Base-by-base conservation (phyloP, 352 stramenopile species). In the Globisporangium nagaii region DNA sequence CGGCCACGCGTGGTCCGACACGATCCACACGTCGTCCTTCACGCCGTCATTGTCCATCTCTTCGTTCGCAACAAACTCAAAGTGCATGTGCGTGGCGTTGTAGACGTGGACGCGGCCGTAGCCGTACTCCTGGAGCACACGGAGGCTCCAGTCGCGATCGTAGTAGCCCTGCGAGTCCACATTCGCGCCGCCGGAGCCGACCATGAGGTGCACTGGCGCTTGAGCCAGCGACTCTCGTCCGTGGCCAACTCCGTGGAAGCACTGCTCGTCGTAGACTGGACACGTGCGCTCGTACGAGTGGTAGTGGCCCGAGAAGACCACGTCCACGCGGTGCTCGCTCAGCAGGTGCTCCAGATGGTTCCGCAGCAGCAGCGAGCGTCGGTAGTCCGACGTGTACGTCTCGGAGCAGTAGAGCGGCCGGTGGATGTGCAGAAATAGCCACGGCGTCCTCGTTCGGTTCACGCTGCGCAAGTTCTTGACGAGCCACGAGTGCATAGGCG, bases 281-380 rank as follows among this genome's bases (percentile, higher is more conserved):
- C 70, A 84, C 12, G 74, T 86, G 44, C 74, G 74, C 43, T 86
- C 77, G 51, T 88, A 88, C 44, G 70, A 73, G 52, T 86, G 77
- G 24, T 78, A 73, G 53, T 88, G 77, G 41, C 74, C 74, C 10
- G 72, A 53, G 36, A 84, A 86, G 17, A 88, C 75, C 11, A 80
- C 53, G 51, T 88, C 75, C 12, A 88, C 72, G 35, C 69, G 65
- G 25, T 83, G 77, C 41, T 74, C 59, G 2, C 60, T 60, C n/a
- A 84, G 51, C 40, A 83, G 55, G 20, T 70, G 62, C 42, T 87
- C 74, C 6, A 85, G 55, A 15, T 74, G 53, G 24, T 74, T 58
- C 31, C 73, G 74, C 37, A 87, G 46, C 28, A 76, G 11, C 30
- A 74, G 28, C 1, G 69, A 78, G 11, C 61, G 49, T 27, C 78